phyloP scores from a whole-genome alignment of 169 alveolate species.

The Cryptosporidium ryanae region DNA sequence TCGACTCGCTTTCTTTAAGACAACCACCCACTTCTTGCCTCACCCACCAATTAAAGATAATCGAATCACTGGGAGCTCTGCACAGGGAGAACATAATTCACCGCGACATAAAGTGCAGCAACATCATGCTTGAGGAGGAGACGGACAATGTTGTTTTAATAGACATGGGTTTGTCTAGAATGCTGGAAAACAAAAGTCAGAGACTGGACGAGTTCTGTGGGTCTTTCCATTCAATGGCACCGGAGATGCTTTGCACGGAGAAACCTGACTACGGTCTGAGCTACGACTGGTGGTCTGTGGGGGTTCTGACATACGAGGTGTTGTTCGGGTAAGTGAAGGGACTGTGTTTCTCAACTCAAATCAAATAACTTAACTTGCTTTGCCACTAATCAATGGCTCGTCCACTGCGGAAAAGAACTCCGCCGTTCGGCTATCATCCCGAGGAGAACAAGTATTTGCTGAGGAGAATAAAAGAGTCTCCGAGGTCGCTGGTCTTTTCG shows the following conservation, averaged over 20 bases:
- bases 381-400: not conserved
- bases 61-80: slow-evolving; percentile 11
- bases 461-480: slow-evolving; percentile 49
- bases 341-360: not conserved
- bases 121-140: slow-evolving; percentile 20
- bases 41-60: slow-evolving; percentile 14
- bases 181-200: not conserved
- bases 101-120: slow-evolving; percentile 59
- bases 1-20: too few relatives aligned
- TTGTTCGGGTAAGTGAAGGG: slow-evolving; percentile 36
- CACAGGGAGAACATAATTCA: slow-evolving; percentile 55
- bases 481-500: slow-evolving; percentile 34
- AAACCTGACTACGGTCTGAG: slow-evolving; percentile 33
- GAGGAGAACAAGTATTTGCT: slow-evolving; percentile 37
- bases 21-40: too few relatives aligned
- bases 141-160: slow-evolving; percentile 10
- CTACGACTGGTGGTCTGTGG: slow-evolving; percentile 71
- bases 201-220: slow-evolving; percentile 62
- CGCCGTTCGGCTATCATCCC: slow-evolving; percentile 73
- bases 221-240: slow-evolving; percentile 68
- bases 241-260: slow-evolving; percentile 56
- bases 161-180: slow-evolving; percentile 51
- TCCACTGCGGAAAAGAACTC: slow-evolving; percentile 12
- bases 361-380: not conserved
- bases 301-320: slow-evolving; percentile 44